phyloP scores from a whole-genome alignment of 768 basidiomycete species.

The Suillus spraguei region DNA sequence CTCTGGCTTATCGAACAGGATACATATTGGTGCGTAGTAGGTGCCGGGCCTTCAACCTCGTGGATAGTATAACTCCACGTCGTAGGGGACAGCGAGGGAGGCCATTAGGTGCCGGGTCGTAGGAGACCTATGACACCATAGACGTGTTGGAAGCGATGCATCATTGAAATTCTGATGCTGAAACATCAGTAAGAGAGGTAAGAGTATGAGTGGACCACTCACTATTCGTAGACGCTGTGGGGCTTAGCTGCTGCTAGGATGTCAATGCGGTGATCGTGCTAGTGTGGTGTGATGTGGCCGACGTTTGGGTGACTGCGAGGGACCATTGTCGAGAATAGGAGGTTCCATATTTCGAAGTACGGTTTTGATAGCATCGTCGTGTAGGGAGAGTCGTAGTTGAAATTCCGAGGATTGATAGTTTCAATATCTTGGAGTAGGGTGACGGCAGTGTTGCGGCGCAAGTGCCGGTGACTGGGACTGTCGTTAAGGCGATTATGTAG shows the following conservation, averaged over 20 bases:
- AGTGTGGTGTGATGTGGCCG: background rate
- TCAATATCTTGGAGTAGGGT: background rate
- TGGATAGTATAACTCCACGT: background rate
- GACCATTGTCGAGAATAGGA: background rate
- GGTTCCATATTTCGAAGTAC: background rate
- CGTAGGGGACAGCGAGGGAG: constrained; percentile 1
- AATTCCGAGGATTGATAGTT: background rate
- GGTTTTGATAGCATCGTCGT: background rate
- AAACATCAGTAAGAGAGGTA: background rate
- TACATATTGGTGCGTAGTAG: background rate
- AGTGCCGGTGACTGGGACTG: background rate
- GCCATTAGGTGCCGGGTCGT: background rate
- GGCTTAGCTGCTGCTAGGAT: background rate
- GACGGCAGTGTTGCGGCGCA: background rate
- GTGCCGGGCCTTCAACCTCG: background rate
- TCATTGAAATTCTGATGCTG: background rate
- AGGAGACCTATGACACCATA: background rate
- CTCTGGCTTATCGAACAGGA: background rate
- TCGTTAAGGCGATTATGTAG: background rate
- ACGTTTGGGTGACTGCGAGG: background rate
- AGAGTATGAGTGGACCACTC: background rate
- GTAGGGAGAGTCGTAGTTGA: background rate
- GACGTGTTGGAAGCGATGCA: background rate
- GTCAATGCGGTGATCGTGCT: background rate
- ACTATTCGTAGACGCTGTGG: background rate